Evolutionary conservation across 1,139 yeast genomes (phyloP).

Genomic region (Pneumocystis wakefieldiae): DNA sequence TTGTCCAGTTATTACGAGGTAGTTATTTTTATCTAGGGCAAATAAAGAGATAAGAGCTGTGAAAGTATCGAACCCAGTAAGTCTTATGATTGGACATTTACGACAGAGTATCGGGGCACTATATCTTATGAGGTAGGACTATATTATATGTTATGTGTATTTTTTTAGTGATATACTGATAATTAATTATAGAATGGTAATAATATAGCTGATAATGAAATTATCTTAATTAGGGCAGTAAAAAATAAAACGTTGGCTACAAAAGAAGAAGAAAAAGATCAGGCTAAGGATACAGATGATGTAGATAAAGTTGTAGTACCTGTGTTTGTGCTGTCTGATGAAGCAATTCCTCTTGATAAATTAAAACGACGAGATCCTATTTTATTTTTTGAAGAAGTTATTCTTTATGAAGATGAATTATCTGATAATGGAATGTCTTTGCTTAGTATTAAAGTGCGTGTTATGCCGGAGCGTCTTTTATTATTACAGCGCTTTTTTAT

Average conservation of each 20-base stretch:
- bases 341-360: constrained; percentile 50
- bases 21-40: not conserved
- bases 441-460: constrained; percentile 64
- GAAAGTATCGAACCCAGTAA: constrained; percentile 42
- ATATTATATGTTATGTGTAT: not conserved
- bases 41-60: constrained; percentile 17
- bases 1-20: constrained; percentile 3
- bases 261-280: not conserved
- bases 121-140: constrained; percentile 10
- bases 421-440: constrained; percentile 91
- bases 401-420: constrained; percentile 81
- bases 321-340: constrained; percentile 16
- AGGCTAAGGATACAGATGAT: not conserved
- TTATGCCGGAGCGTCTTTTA: constrained; percentile 69
- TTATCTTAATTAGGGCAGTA: not conserved
- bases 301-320: not conserved
- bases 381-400: constrained; percentile 72
- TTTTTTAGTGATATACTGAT: not conserved
- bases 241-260: not conserved
- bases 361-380: constrained; percentile 71
- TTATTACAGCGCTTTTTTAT: constrained; percentile 63
- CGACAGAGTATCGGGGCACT: constrained; percentile 64
- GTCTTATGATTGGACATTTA: constrained; percentile 94
- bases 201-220: not conserved
- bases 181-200: not conserved